phyloP scores from a whole-genome alignment of 1,284 basidiomycete species.

The Wolfiporia cocos region DNA sequence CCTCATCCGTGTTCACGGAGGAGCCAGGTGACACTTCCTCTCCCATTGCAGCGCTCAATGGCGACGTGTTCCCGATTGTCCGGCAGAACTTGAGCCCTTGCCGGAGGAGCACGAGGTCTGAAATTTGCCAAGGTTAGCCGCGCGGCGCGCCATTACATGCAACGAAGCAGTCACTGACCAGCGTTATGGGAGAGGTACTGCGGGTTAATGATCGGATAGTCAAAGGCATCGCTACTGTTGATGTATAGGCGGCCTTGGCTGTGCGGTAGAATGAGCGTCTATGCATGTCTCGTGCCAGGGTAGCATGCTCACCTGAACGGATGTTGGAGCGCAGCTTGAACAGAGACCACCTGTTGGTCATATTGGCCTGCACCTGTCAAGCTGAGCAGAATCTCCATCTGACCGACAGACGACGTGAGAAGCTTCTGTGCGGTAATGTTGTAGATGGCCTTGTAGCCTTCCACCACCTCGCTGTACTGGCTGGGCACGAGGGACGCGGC shows the following conservation, averaged over 20 bases:
- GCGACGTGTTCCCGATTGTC: conserved; percentile 33
- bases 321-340: conserved; percentile 67
- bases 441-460: conserved; percentile 62
- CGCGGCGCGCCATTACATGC: no score
- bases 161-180: conserved; percentile 23
- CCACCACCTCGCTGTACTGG: conserved; percentile 40
- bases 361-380: conserved; percentile 38
- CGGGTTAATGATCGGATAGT: conserved; percentile 54
- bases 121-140: no score
- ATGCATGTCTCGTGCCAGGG: no score
- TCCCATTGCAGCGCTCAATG: conserved; percentile 29
- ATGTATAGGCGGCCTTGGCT: conserved; percentile 35
- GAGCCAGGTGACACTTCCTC: conserved; percentile 35
- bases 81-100: conserved; percentile 51
- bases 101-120: conserved; percentile 49
- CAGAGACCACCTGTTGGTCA: conserved; percentile 35
- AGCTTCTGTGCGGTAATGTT: conserved; percentile 40
- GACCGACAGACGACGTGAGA: conserved; percentile 37
- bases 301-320: conserved; percentile 40
- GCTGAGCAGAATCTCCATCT: conserved; percentile 59
- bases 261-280: not conserved
- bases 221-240: conserved; percentile 48
- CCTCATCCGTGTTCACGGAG: conserved; percentile 32
- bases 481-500: conserved; percentile 41
- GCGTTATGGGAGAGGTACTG: conserved; percentile 50